Conservation (phyloP, 306 rosid genomes). For the Ziziphus jujuba region DNA sequence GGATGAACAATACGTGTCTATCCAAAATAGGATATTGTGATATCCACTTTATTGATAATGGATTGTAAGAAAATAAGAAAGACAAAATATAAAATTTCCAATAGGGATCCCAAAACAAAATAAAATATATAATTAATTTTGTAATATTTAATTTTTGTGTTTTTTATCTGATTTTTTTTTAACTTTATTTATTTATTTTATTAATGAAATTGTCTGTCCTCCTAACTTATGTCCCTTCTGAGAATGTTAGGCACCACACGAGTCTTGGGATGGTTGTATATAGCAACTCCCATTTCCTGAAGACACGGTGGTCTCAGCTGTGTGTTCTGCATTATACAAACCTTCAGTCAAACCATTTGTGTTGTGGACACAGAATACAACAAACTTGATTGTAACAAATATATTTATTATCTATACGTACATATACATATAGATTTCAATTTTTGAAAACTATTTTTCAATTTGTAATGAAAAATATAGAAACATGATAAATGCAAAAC, state of each 20-base stretch:
- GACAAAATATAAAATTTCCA: constrained; percentile 22
- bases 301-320: constrained; percentile 6
- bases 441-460: too few species aligned
- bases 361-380: background rate
- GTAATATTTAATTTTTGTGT: constrained; percentile 1
- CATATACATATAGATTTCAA: too few species aligned
- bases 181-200: background rate
- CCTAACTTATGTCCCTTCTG: background rate
- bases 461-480: too few species aligned
- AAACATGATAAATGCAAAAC: too few species aligned
- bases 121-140: constrained; percentile 11
- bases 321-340: background rate
- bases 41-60: constrained; percentile 25
- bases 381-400: background rate
- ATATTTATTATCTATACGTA: too few species aligned
- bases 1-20: constrained; percentile 4
- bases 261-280: background rate
- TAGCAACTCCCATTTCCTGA: background rate
- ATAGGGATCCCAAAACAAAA: constrained; percentile 27
- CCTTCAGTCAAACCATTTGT: background rate
- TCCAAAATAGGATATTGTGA: constrained; percentile 18
- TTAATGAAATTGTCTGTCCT: background rate
- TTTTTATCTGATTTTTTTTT: background rate
- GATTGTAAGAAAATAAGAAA: constrained; percentile 24
- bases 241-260: constrained; percentile 8